Evolutionary conservation across 768 basidiomycete species (phyloP).

Genomic region (Leucocoprinus leucothites): DNA sequence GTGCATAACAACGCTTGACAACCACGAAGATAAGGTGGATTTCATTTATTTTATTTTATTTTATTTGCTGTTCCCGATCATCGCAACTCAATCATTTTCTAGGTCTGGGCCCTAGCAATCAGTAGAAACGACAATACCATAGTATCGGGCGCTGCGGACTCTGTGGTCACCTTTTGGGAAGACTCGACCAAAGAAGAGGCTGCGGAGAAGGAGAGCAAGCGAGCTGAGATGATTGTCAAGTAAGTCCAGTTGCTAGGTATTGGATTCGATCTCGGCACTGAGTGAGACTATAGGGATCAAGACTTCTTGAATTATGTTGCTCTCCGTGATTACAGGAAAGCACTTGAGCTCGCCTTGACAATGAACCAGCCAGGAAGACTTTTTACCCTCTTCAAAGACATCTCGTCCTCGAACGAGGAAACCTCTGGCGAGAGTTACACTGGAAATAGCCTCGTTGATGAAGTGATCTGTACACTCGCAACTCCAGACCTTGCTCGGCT

Average conservation of each 20-base stretch:
- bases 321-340: slow-evolving; percentile 85
- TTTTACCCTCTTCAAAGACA: slow-evolving; percentile 69
- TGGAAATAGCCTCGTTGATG: slow-evolving; percentile 72
- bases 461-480: slow-evolving; percentile 71
- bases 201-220: slow-evolving; percentile 67
- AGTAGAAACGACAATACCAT: slow-evolving; percentile 79
- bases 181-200: slow-evolving; percentile 89
- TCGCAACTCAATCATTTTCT: not conserved
- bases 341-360: slow-evolving; percentile 86
- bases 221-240: slow-evolving; percentile 78
- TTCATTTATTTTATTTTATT: too few species aligned
- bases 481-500: slow-evolving; percentile 77
- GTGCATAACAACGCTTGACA: slow-evolving; percentile 87
- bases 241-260: slow-evolving; percentile 33
- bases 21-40: slow-evolving; percentile 94
- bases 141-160: slow-evolving; percentile 94
- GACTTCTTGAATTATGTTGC: slow-evolving; percentile 90
- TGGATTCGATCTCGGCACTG: not conserved
- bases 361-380: slow-evolving; percentile 94
- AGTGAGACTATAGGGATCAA: slow-evolving; percentile 75
- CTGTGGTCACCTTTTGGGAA: slow-evolving; percentile 93
- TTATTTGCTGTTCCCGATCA: not conserved
- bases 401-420: slow-evolving; percentile 35
- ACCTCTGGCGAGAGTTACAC: slow-evolving; percentile 43
- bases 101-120: slow-evolving; percentile 97